Percentiles rank a stretch among this genome's conserved stretches.
Evolutionary conservation across 2,329 filamentous ascomycete species (phyloP).

Genomic region (Fonsecaea monophora): DNA sequence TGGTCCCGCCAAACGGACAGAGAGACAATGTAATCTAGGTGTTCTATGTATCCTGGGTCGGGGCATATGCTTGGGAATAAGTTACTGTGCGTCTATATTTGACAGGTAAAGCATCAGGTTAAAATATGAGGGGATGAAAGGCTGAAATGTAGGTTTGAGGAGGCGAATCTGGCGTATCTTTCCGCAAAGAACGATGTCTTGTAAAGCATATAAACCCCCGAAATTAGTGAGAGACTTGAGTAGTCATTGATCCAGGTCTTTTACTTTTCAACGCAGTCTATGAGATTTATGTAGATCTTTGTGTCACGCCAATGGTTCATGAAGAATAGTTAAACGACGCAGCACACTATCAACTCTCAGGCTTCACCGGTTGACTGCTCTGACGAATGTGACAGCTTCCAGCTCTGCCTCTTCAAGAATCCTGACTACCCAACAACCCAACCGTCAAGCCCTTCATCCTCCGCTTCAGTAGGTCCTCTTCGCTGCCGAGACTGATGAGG

Average conservation of each 20-base stretch:
- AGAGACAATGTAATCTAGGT: neutral
- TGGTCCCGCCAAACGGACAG: too few relatives aligned
- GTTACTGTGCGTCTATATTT: neutral
- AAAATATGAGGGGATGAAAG: neutral
- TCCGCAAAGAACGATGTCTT: neutral
- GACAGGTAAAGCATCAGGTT: neutral
- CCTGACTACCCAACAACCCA: conserved; percentile 55
- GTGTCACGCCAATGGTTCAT: too few relatives aligned
- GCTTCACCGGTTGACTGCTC: neutral
- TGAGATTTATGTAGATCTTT: too few relatives aligned
- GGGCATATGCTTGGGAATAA: neutral
- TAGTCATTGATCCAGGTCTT: neutral
- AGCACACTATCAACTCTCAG: neutral
- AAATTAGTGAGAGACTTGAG: neutral
- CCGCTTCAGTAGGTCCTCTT: conserved; percentile 63
- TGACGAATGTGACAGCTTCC: neutral
- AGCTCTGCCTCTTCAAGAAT: conserved; percentile 1
- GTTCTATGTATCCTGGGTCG: neutral
- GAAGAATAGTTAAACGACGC: neutral
- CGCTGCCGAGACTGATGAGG: conserved; percentile 61
- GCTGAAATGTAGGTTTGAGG: neutral
- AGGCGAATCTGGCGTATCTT: neutral
- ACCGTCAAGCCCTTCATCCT: conserved; percentile 63
- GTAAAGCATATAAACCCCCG: neutral
- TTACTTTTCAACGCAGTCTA: too few relatives aligned